Evolutionary conservation across 2,329 filamentous ascomycete species (phyloP).

Genomic region (Remersonia thermophila): DNA sequence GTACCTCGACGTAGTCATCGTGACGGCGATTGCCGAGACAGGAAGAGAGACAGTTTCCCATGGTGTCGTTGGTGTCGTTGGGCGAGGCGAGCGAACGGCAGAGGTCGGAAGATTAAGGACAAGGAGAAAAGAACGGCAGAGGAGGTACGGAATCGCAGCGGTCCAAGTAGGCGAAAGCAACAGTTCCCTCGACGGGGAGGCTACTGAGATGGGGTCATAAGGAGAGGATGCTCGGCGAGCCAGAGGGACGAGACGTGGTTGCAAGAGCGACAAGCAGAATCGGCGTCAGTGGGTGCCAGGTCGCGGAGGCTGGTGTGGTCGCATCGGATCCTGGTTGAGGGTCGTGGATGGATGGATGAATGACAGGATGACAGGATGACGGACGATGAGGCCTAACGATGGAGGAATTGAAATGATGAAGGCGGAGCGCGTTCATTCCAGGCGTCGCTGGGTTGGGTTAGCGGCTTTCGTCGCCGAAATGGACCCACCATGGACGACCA

Average conservation of each 20-base stretch:
- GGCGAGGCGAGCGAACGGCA: background rate
- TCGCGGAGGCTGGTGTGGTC: conserved; percentile 2
- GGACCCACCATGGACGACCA: too few relatives aligned
- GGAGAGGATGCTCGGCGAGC: conserved; percentile 10
- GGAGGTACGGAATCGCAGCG: background rate
- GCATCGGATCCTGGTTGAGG: too few relatives aligned
- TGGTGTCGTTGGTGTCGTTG: conserved; percentile 20
- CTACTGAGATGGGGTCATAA: conserved; percentile 17
- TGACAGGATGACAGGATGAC: too few relatives aligned
- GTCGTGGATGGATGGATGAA: too few relatives aligned
- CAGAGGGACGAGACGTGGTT: too few relatives aligned
- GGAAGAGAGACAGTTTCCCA: conserved; percentile 47
- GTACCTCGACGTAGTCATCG: conserved; percentile 44
- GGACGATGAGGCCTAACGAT: too few relatives aligned
- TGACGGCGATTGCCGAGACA: conserved; percentile 42
- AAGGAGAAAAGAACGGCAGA: conserved; percentile 2
- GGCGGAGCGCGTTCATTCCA: too few relatives aligned
- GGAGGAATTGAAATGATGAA: too few relatives aligned
- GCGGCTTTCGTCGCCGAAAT: too few relatives aligned
- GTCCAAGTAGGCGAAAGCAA: background rate
- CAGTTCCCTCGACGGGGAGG: conserved; percentile 10
- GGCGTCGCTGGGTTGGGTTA: too few relatives aligned
- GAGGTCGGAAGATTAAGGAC: conserved; percentile 1
- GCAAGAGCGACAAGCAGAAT: conserved; percentile 4
- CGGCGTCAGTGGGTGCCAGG: conserved; percentile 1